These are phyloP conservation scores for Condylostoma magnum DNA, from an alignment of 169 alveolate species.

Conservation along the genomic window DNA sequence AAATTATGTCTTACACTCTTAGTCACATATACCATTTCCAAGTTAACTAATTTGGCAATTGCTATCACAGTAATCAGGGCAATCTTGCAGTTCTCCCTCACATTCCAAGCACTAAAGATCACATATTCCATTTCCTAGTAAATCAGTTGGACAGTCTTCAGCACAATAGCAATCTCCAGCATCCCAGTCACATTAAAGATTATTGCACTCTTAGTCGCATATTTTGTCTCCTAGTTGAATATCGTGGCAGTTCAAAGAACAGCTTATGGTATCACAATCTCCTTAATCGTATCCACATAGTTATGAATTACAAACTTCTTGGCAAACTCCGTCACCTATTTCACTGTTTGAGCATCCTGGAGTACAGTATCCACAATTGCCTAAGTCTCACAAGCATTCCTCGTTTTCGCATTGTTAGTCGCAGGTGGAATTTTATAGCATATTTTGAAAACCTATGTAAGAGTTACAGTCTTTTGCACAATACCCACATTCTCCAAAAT, in stretches of 20 bases:
- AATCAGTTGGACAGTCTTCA: too few species aligned
- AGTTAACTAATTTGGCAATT: too few species aligned
- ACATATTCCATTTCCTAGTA: too few species aligned
- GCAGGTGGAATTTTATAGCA: constrained; percentile 11
- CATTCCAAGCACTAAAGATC: too few species aligned
- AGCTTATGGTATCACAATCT: constrained; percentile 17
- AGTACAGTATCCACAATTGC: constrained; percentile 18
- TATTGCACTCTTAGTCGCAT: constrained; percentile 19
- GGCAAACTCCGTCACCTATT: constrained; percentile 15
- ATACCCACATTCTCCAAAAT: too few species aligned
- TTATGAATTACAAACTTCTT: constrained; percentile 5
- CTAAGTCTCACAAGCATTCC: constrained; percentile 18
- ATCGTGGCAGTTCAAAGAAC: too few species aligned
- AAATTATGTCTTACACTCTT: too few species aligned
- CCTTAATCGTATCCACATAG: constrained; percentile 13
- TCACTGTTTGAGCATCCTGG: background rate
- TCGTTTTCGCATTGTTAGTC: background rate
- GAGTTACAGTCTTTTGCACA: too few species aligned
- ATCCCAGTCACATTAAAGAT: background rate
- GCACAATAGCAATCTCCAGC: background rate
- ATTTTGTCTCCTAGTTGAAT: constrained; percentile 13
- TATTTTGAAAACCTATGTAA: too few species aligned
- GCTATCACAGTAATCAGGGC: too few species aligned
- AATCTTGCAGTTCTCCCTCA: too few species aligned
- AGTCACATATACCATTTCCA: too few species aligned